phyloP scores from a whole-genome alignment of 164 flowering plant species.

The Stephania yunnanensis region DNA sequence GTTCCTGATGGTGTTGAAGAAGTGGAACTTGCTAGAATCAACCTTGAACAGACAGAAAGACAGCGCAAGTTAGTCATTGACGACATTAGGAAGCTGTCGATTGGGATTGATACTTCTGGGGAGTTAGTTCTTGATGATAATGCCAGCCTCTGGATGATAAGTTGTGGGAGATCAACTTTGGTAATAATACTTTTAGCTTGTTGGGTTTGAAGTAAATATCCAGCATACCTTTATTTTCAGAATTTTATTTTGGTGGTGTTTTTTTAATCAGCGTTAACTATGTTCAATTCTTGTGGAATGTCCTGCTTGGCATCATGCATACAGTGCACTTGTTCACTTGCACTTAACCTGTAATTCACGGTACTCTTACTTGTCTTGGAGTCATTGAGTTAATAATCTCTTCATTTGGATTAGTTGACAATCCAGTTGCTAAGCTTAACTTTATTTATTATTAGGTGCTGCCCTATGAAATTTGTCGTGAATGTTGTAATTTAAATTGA shows the following conservation, averaged over 20 bases:
- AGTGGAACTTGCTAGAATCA: slow-evolving; percentile 85
- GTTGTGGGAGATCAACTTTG: slow-evolving; percentile 56
- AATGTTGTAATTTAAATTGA: too few relatives aligned
- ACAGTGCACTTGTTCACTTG: neutral
- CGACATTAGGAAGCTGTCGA: slow-evolving; percentile 70
- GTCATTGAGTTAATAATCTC: too few relatives aligned
- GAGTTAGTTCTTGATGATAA: slow-evolving; percentile 43
- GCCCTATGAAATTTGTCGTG: too few relatives aligned
- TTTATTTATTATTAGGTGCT: too few relatives aligned
- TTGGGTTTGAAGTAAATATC: neutral
- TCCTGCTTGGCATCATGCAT: neutral
- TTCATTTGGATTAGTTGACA: too few relatives aligned
- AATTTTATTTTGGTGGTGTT: too few relatives aligned
- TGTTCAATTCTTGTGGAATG: neutral
- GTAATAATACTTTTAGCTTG: slow-evolving; percentile 29
- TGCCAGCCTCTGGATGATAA: slow-evolving; percentile 71
- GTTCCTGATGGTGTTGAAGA: slow-evolving; percentile 99
- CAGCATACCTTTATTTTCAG: too few relatives aligned
- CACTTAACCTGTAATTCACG: neutral
- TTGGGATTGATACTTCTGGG: slow-evolving; percentile 33
- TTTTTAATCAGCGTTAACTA: too few relatives aligned
- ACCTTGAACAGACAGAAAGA: slow-evolving; percentile 77
- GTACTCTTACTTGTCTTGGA: neutral
- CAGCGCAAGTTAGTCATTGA: slow-evolving; percentile 61
- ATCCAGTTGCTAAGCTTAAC: too few relatives aligned